These are phyloP conservation scores for Moniliella sp. DNA, from an alignment of 1,284 basidiomycete species.

Conservation along the genomic window DNA sequence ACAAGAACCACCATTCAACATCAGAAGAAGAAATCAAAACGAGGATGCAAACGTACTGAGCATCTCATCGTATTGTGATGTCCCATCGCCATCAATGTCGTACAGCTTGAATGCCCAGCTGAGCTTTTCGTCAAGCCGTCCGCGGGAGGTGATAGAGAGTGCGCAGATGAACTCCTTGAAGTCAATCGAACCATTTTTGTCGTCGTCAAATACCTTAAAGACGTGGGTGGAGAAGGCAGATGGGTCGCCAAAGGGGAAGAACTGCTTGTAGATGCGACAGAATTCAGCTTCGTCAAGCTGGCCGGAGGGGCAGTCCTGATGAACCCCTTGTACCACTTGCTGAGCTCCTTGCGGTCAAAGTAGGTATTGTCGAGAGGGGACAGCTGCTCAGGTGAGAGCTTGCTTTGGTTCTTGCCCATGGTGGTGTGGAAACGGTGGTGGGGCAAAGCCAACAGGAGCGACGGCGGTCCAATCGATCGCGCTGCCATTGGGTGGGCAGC, in stretches of 20 bases:
- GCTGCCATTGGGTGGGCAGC: no score
- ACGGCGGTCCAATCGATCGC: no score
- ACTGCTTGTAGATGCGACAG: conserved; percentile 87
- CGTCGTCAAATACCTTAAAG: conserved; percentile 48
- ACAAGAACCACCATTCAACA: no score
- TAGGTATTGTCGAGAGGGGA: conserved; percentile 91
- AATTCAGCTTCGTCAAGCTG: conserved; percentile 91
- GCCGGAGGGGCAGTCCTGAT: conserved; percentile 90
- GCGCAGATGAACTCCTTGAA: conserved; percentile 82
- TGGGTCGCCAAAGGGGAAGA: conserved; percentile 99
- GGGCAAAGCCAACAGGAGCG: no score
- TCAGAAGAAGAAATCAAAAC: no score
- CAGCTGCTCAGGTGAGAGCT: conserved; percentile 82
- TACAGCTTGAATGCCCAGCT: conserved; percentile 99
- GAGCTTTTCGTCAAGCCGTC: conserved; percentile 87
- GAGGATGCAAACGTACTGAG: conserved; percentile 31
- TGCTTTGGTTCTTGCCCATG: conserved; percentile 92
- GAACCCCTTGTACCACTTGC: conserved; percentile 99
- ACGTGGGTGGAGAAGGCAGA: no score
- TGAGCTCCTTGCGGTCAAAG: conserved; percentile 97
- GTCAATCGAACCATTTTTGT: conserved; percentile 30
- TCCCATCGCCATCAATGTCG: conserved; percentile 84
- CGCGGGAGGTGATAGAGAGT: conserved; percentile 76
- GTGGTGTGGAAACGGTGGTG: no score
- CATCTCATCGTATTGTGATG: conserved; percentile 95